Conservation (phyloP, 2,329 filamentous ascomycete species). For the Exophiala oligosperma region DNA sequence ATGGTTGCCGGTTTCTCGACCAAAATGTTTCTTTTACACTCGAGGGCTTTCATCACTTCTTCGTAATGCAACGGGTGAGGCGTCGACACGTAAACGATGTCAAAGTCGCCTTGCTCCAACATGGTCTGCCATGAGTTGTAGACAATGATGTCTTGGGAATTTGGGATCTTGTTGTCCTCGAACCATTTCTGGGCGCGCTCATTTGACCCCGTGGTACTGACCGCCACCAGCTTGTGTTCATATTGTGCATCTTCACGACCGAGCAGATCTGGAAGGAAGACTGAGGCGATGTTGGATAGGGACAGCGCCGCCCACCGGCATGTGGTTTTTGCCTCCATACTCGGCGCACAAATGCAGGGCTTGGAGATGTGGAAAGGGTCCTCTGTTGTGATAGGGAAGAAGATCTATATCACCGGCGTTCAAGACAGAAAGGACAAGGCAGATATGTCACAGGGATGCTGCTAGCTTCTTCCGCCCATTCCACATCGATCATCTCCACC, state of each 20-base stretch:
- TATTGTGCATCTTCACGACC: constrained; percentile 21
- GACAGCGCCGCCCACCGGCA: constrained; percentile 30
- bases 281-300: constrained; percentile 30
- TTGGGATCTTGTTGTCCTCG: constrained; percentile 26
- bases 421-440: no score
- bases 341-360: background rate
- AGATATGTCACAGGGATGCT: no score
- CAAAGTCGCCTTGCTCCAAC: constrained; percentile 32
- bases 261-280: constrained; percentile 31
- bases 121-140: constrained; percentile 31
- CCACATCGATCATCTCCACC: background rate
- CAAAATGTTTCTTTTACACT: constrained; percentile 30
- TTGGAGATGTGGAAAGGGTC: background rate
- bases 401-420: no score
- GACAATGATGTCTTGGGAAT: constrained; percentile 25
- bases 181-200: constrained; percentile 29
- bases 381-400: background rate
- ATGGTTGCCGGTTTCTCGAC: constrained; percentile 34
- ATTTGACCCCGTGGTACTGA: constrained; percentile 29
- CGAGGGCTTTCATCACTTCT: constrained; percentile 28
- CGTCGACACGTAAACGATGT: constrained; percentile 35
- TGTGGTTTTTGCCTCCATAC: background rate
- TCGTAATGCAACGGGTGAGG: constrained; percentile 33
- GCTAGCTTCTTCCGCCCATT: no score
- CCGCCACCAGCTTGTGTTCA: constrained; percentile 29